Evolutionary conservation across 495 filamentous ascomycete species (phyloP).

Genomic region (Aspergillus olivimuriae): DNA sequence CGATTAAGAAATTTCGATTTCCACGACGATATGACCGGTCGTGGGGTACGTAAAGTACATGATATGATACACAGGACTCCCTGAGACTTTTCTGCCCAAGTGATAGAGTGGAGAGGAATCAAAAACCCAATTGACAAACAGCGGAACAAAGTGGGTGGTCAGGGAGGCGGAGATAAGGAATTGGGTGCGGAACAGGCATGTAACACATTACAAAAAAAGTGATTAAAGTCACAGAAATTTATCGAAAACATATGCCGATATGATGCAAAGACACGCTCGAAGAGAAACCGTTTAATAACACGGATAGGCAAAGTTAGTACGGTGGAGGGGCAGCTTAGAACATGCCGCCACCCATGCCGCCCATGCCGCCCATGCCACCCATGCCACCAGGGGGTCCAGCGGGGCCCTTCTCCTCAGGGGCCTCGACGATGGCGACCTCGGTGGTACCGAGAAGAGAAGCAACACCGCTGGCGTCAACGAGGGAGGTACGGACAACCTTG

Average conservation of each 20-base stretch:
- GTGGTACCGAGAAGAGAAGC: conserved; percentile 96
- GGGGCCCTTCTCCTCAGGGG: conserved; percentile 81
- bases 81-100: conserved; percentile 18
- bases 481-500: conserved; percentile 96
- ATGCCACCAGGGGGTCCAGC: conserved; percentile 47
- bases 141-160: conserved; percentile 3
- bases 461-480: conserved; percentile 92
- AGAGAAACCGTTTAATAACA: conserved; percentile 22
- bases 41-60: conserved; percentile 15
- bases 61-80: conserved; percentile 26
- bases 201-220: conserved; percentile 34
- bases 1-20: conserved; percentile 9
- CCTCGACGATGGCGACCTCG: conserved; percentile 95
- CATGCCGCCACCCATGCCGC: conserved; percentile 51
- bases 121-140: conserved; percentile 7
- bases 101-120: conserved; percentile 21
- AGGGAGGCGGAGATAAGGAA: conserved; percentile 6
- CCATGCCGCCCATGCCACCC: conserved; percentile 68
- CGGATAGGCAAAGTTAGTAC: conserved; percentile 7
- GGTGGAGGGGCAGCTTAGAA: conserved; percentile 32
- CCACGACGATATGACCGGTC: background rate
- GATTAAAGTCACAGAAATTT: conserved; percentile 21
- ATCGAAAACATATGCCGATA: conserved; percentile 29
- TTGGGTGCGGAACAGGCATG: conserved; percentile 38
- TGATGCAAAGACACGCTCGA: conserved; percentile 40